These are phyloP conservation scores for Ophiobolus disseminans DNA, from an alignment of 2,329 filamentous ascomycete genomes.

Conservation along the genomic window DNA sequence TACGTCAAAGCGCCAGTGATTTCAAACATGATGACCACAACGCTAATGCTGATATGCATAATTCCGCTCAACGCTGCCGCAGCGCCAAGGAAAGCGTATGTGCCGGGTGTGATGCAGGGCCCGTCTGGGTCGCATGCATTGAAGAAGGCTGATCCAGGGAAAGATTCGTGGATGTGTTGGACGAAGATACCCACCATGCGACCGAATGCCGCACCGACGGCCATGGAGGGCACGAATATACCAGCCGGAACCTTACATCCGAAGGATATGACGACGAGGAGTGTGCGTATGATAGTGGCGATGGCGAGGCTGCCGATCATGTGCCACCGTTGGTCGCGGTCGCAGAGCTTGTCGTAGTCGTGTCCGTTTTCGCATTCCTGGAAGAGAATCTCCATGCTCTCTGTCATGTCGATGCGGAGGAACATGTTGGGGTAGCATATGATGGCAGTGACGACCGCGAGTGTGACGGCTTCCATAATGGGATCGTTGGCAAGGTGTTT, in stretches of 20 bases:
- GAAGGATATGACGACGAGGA: conserved; percentile 93
- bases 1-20: conserved; percentile 96
- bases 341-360: conserved; percentile 89
- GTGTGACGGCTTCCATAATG: conserved; percentile 81
- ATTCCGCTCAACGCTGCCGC: conserved; percentile 91
- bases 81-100: conserved; percentile 93
- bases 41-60: conserved; percentile 96
- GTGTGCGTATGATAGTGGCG: conserved; percentile 80
- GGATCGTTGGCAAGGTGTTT: conserved; percentile 86
- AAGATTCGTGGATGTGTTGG: conserved; percentile 83
- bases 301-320: conserved; percentile 80
- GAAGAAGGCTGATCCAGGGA: conserved; percentile 85
- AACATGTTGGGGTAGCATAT: conserved; percentile 98
- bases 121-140: conserved; percentile 87
- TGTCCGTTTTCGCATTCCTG: conserved; percentile 88
- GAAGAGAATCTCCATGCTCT: conserved; percentile 98
- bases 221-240: conserved; percentile 98
- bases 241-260: conserved; percentile 97
- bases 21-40: conserved; percentile 99
- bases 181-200: conserved; percentile 94
- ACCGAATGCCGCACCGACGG: conserved; percentile 91
- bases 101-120: conserved; percentile 95
- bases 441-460: conserved; percentile 84
- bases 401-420: conserved; percentile 95
- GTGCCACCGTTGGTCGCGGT: conserved; percentile 74